A percentile compares a stretch with the other conserved stretches of the same genome.
phyloP scores from a whole-genome alignment of 2,329 filamentous ascomycete species.

The Dactylellina haptotyla region DNA sequence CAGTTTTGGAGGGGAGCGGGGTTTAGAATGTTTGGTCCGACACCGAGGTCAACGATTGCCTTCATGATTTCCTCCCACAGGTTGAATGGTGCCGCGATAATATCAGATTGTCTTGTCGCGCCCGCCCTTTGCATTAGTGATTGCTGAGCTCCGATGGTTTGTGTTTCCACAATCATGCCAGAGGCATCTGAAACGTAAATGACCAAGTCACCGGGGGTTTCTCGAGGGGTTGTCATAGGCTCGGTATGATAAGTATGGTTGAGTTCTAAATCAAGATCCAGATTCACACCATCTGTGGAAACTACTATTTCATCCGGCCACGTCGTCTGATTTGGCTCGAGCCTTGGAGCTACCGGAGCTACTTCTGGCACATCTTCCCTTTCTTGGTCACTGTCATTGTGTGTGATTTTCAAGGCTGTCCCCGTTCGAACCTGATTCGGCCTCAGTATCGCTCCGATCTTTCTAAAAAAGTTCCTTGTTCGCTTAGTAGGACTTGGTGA shows the following conservation, averaged over 20 bases:
- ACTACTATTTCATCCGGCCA: too few species aligned
- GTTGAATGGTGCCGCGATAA: conserved; percentile 34
- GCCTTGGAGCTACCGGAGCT: too few species aligned
- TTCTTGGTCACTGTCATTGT: too few species aligned
- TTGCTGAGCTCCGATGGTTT: neutral
- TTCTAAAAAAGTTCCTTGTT: neutral
- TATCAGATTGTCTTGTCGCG: neutral
- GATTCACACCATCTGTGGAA: too few species aligned
- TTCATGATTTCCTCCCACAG: conserved; percentile 36
- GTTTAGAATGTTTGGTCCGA: neutral
- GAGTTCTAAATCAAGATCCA: too few species aligned
- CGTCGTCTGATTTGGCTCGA: too few species aligned
- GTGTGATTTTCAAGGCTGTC: too few species aligned
- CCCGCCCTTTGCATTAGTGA: conserved; percentile 5
- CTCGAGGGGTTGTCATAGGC: too few species aligned
- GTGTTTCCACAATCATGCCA: neutral
- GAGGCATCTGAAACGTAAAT: too few species aligned
- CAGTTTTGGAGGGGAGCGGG: neutral
- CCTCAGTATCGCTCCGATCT: neutral
- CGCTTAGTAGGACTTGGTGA: neutral
- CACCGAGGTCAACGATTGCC: neutral
- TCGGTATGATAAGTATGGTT: too few species aligned
- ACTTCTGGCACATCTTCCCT: too few species aligned
- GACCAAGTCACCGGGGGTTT: too few species aligned
- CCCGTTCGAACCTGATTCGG: neutral